phyloP scores from a whole-genome alignment of 495 filamentous ascomycete genomes.

The Penicillium goetzii region DNA sequence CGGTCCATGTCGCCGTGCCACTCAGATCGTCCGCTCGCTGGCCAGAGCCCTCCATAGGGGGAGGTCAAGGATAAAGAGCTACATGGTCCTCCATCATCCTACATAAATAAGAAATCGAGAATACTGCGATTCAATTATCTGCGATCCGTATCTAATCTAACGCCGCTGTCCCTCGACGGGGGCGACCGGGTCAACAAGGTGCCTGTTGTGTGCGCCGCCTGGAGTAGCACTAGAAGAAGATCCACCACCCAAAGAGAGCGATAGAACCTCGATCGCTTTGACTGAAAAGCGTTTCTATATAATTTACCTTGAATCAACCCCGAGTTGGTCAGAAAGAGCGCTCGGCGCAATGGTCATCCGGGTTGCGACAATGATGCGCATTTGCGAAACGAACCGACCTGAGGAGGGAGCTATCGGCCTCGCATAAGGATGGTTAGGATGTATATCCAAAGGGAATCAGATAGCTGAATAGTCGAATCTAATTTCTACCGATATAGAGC shows the following conservation, averaged over 20 bases:
- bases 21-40: conserved; percentile 3
- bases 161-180: conserved; percentile 12
- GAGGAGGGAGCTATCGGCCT: conserved; percentile 3
- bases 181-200: conserved; percentile 21
- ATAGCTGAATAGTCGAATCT: neutral
- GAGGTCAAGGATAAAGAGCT: neutral
- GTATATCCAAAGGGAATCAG: neutral
- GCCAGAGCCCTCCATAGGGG: neutral
- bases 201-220: conserved; percentile 21
- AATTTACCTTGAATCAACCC: conserved; percentile 10
- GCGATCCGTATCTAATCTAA: conserved; percentile 20
- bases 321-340: conserved; percentile 24
- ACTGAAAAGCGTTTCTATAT: neutral
- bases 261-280: neutral
- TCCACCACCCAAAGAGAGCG: neutral
- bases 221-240: neutral
- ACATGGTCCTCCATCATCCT: neutral
- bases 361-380: conserved; percentile 38
- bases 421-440: neutral
- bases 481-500: neutral
- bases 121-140: conserved; percentile 7
- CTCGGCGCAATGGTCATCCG: conserved; percentile 35
- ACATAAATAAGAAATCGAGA: neutral
- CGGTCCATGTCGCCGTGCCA: conserved; percentile 24
- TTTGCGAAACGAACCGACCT: conserved; percentile 26